These are phyloP conservation scores for Phytopythium mirpurense DNA, from an alignment of 352 stramenopile genomes.

Conservation along the genomic window DNA sequence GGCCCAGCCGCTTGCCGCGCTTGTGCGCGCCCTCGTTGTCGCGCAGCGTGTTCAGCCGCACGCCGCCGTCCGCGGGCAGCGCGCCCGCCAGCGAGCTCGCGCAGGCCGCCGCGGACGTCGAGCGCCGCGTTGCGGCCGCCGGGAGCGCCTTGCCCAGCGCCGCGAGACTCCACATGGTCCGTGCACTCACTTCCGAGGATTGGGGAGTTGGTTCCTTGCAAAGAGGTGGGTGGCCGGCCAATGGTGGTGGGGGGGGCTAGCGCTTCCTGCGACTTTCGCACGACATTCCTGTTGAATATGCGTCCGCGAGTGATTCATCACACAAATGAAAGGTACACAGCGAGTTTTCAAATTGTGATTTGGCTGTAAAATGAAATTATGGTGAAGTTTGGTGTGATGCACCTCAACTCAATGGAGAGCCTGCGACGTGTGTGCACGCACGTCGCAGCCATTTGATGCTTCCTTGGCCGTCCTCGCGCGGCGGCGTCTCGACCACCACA, in stretches of 20 bases:
- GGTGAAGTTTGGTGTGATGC: no score
- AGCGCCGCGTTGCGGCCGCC: conserved; percentile 9
- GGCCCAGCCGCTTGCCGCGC: conserved; percentile 87
- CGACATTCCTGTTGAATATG: no score
- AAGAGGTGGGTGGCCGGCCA: conserved; percentile 9
- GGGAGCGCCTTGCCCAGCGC: conserved; percentile 49
- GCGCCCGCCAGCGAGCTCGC: conserved; percentile 50
- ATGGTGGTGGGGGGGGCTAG: no score
- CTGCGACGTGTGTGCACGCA: neutral
- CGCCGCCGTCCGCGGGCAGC: conserved; percentile 27
- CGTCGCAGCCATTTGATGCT: neutral
- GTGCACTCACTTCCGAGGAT: no score
- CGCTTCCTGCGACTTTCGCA: no score
- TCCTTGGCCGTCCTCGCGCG: conserved; percentile 14
- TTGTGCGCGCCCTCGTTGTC: conserved; percentile 88
- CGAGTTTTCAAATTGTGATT: no score
- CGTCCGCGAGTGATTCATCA: no score
- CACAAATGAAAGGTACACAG: no score
- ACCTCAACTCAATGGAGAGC: no score
- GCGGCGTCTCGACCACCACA: conserved; percentile 30
- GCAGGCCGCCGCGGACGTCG: conserved; percentile 19
- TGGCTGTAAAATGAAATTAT: no score
- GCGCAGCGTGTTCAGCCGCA: conserved; percentile 80
- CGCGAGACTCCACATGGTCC: conserved; percentile 52
- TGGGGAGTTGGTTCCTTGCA: no score